These are phyloP conservation scores for Pleurostoma richardsiae DNA, from an alignment of 2,329 filamentous ascomycete genomes.

Conservation along the genomic window DNA sequence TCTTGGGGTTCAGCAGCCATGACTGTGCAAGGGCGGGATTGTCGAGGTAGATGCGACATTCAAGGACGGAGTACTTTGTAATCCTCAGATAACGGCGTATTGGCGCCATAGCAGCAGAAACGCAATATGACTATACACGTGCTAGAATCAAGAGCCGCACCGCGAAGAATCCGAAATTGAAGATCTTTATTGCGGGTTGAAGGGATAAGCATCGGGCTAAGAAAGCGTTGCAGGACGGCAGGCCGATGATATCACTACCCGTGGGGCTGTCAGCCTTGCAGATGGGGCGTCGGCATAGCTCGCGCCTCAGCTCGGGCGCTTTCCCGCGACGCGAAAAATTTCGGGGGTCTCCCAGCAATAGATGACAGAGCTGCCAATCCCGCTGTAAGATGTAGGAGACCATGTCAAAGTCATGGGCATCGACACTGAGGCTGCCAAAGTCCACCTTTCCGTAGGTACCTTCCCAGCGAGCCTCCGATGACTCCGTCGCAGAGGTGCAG, in stretches of 20 bases:
- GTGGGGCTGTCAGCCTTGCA: background rate
- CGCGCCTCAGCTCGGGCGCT: background rate
- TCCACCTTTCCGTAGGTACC: constrained; percentile 63
- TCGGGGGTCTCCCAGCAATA: too few relatives aligned
- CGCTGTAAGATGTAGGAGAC: constrained; percentile 5
- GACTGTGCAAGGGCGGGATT: constrained; percentile 76
- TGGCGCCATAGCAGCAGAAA: constrained; percentile 69
- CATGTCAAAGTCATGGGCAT: constrained; percentile 62
- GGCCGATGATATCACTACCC: background rate
- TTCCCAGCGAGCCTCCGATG: constrained; percentile 2
- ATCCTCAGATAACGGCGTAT: constrained; percentile 87
- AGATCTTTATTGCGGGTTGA: too few relatives aligned
- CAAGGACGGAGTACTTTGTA: constrained; percentile 89
- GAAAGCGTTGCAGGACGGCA: background rate
- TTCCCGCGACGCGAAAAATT: background rate
- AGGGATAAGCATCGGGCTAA: too few relatives aligned
- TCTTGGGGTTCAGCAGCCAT: constrained; percentile 76
- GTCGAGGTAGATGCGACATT: constrained; percentile 93
- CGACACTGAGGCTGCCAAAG: constrained; percentile 70
- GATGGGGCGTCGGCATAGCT: background rate
- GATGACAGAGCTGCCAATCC: background rate
- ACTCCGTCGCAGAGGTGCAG: constrained; percentile 11
- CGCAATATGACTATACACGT: background rate
- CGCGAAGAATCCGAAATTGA: too few relatives aligned
- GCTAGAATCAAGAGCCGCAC: background rate